Conservation (phyloP, 768 basidiomycete species). For the Boletus vinaceobasis region DNA sequence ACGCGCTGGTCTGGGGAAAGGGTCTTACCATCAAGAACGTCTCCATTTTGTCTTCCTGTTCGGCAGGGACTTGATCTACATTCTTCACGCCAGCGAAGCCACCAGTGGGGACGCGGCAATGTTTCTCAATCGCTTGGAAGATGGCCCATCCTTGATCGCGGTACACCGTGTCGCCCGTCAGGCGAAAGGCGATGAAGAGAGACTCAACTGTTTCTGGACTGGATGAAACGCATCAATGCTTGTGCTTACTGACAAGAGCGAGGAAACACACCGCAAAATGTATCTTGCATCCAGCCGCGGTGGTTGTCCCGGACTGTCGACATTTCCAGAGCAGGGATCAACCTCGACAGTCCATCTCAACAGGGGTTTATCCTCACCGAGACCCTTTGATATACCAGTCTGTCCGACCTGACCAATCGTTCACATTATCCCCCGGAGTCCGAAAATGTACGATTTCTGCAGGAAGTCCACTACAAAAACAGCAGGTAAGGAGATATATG, state of each 20-base stretch:
- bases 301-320: constrained; percentile 20
- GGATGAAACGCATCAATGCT: neutral
- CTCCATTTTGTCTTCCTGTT: constrained; percentile 89
- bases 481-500: neutral
- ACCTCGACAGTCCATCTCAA: neutral
- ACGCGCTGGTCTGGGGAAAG: neutral
- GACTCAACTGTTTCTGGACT: constrained; percentile 95
- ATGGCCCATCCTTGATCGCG: constrained; percentile 85
- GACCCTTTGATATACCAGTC: constrained; percentile 96
- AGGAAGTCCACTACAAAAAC: constrained; percentile 61
- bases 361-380: constrained; percentile 36
- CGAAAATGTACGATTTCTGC: constrained; percentile 91
- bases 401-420: constrained; percentile 34
- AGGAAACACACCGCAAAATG: constrained; percentile 68
- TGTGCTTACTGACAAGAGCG: neutral
- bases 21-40: constrained; percentile 81
- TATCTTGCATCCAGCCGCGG: constrained; percentile 82
- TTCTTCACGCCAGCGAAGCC: constrained; percentile 84
- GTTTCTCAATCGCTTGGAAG: constrained; percentile 83
- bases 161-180: constrained; percentile 80
- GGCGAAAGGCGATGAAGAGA: constrained; percentile 85
- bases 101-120: constrained; percentile 73
- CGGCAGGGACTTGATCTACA: constrained; percentile 71
- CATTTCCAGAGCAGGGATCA: constrained; percentile 1
- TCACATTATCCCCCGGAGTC: constrained; percentile 54